Evolutionary conservation across 768 basidiomycete genomes (phyloP).

Genomic region (Boletus pseudo-olivaceus): DNA sequence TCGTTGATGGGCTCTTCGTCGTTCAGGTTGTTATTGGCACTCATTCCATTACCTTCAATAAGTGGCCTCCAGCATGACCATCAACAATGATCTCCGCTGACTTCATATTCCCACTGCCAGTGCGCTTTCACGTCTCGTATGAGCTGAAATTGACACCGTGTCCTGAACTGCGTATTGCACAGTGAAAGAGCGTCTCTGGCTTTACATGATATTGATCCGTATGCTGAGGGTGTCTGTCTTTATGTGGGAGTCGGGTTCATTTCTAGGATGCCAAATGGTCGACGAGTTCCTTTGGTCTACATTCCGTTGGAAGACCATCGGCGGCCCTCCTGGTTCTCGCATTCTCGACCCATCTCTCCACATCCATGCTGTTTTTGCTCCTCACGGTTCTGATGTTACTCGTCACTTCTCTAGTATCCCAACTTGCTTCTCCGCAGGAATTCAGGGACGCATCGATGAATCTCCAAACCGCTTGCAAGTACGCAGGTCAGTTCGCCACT

Average conservation of each 20-base stretch:
- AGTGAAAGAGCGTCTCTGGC: slow-evolving; percentile 91
- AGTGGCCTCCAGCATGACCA: slow-evolving; percentile 59
- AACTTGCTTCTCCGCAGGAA: slow-evolving; percentile 56
- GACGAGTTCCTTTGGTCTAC: background rate
- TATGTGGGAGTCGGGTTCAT: slow-evolving; percentile 54
- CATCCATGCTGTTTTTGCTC: slow-evolving; percentile 67
- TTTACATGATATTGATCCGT: slow-evolving; percentile 84
- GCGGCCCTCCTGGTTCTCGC: slow-evolving; percentile 65
- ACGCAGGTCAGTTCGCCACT: slow-evolving; percentile 44
- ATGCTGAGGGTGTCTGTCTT: slow-evolving; percentile 79
- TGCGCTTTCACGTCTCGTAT: slow-evolving; percentile 8
- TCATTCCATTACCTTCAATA: slow-evolving; percentile 43
- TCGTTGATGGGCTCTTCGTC: slow-evolving; percentile 25
- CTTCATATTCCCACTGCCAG: slow-evolving; percentile 74
- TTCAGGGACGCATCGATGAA: slow-evolving; percentile 25
- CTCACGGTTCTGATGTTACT: slow-evolving; percentile 65
- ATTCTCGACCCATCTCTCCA: slow-evolving; percentile 64
- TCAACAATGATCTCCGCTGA: slow-evolving; percentile 77
- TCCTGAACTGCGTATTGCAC: slow-evolving; percentile 6
- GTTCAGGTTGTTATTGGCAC: slow-evolving; percentile 52
- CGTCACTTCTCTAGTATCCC: slow-evolving; percentile 44
- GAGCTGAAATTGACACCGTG: background rate
- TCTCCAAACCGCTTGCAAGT: slow-evolving; percentile 18
- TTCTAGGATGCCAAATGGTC: background rate
- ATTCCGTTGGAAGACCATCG: slow-evolving; percentile 50